Evolutionary conservation across 2,329 filamentous ascomycete species (phyloP).

Genomic region (Xylaria sp.): DNA sequence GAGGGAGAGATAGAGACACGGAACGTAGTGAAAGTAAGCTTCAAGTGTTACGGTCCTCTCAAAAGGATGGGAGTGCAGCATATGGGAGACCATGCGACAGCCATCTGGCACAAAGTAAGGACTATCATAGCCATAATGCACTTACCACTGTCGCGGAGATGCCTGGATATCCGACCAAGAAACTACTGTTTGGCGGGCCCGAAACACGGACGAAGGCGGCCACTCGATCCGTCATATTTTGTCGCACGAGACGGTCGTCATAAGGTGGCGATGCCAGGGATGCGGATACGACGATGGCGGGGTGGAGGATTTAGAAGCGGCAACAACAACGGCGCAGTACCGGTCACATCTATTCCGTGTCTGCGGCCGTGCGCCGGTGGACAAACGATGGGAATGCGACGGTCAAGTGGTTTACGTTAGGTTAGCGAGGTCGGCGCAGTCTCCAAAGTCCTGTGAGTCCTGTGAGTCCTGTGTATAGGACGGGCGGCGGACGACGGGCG

Average conservation of each 20-base stretch:
- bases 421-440: slow-evolving; percentile 32
- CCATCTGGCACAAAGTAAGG: slow-evolving; percentile 8
- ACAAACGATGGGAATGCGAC: slow-evolving; percentile 40
- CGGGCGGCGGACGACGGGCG: slow-evolving; percentile 2
- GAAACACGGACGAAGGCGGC: slow-evolving; percentile 94
- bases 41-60: slow-evolving; percentile 14
- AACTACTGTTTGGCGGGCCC: slow-evolving; percentile 95
- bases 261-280: slow-evolving; percentile 38
- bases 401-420: slow-evolving; percentile 30
- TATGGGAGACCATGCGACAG: slow-evolving; percentile 18
- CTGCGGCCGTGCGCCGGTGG: slow-evolving; percentile 45
- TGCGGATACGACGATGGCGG: slow-evolving; percentile 34
- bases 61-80: slow-evolving; percentile 27
- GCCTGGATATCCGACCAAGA: slow-evolving; percentile 95
- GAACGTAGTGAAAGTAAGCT: neutral
- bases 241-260: slow-evolving; percentile 37
- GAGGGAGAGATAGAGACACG: neutral
- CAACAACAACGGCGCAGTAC: slow-evolving; percentile 36
- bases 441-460: slow-evolving; percentile 36
- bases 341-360: slow-evolving; percentile 45
- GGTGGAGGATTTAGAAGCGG: slow-evolving; percentile 33
- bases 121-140: slow-evolving; percentile 45
- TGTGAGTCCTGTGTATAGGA: slow-evolving; percentile 19
- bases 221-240: slow-evolving; percentile 59
- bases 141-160: slow-evolving; percentile 96